These are phyloP conservation scores for Phaeotremella skinneri DNA, from an alignment of 768 basidiomycete species.

Conservation along the genomic window DNA sequence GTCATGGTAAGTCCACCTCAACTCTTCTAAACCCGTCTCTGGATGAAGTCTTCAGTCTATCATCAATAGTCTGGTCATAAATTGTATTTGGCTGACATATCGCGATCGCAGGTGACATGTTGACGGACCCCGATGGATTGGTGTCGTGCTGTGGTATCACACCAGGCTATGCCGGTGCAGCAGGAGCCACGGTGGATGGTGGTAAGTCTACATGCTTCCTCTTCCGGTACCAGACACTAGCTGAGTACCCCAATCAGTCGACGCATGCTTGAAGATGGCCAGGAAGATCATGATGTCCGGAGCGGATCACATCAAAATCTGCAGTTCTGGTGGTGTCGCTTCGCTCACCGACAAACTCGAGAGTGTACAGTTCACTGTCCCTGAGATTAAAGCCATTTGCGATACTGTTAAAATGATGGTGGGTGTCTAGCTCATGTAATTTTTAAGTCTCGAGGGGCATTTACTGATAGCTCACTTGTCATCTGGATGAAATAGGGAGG, in stretches of 20 bases:
- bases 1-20: constrained; percentile 15
- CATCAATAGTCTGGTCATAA: too few relatives aligned
- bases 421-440: constrained; percentile 2
- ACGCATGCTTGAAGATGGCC: constrained; percentile 25
- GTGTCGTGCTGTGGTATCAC: constrained; percentile 10
- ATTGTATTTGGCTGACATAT: too few relatives aligned
- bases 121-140: not conserved
- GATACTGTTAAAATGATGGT: constrained; percentile 30
- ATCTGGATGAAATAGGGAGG: constrained; percentile 6
- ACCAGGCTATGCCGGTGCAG: not conserved
- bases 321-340: constrained; percentile 26
- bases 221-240: not conserved
- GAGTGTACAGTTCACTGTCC: constrained; percentile 28
- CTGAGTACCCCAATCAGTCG: constrained; percentile 13
- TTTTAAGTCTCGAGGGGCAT: not conserved
- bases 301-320: constrained; percentile 36
- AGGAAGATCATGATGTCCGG: constrained; percentile 28
- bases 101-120: constrained; percentile 6
- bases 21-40: not conserved
- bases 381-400: constrained; percentile 33
- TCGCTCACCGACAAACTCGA: constrained; percentile 27
- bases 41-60: not conserved
- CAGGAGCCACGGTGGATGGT: constrained; percentile 18
- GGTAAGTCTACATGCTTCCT: constrained; percentile 6
- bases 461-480: not conserved